Evolutionary conservation across 768 basidiomycete genomes (phyloP), one percentile per base, ranked within the genome.

Genomic region (Podaxis carcinomalis): DNA sequence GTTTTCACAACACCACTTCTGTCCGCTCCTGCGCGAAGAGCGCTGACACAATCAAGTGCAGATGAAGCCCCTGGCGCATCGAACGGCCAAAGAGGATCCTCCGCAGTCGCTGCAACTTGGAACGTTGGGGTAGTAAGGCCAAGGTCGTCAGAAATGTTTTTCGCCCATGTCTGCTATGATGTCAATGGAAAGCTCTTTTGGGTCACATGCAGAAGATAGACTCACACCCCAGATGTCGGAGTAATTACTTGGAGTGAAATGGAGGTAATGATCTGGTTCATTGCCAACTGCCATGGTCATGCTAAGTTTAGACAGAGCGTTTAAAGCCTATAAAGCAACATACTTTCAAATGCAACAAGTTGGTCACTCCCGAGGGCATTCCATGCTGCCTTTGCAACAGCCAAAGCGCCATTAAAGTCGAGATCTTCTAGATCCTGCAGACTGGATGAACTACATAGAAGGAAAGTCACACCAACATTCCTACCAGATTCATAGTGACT

Each of bases 71-170:
- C 74, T 2, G 80, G 68, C 1, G 76, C 72, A 60, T 78, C 68
- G 61, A 78, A 82, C 3, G 81, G 82, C 80, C 81, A 83, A 2
- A 81, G 61, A 13, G 82, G 82, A 67, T 84, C 81, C 42, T 77
- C 76, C 0, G 72, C 82, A 0, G 81, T 83, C 2, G 78, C 80
- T 35, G 72, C 80, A n/a, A 83, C 68, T 64, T 80, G 81, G 64
- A 82, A 83, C 54, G 69, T 70, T 27, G 83, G 80, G 9, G 66
- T 61, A 13, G 67, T 66, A 11, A 82, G 19, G 3, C 42, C 39
- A 19, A 64, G 57, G 9, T 58, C 47, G 5, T 51, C 59, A 1
- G 81, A 76, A 3, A 83, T 80, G 56, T 82, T 81, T 60, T 79
- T 71, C 1, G 80, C 76, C 81, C 79, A 83, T 4, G 77, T 74